Evolutionary conservation across 208 protist species (phyloP).

Genomic region (Angomonas ambiguus): DNA sequence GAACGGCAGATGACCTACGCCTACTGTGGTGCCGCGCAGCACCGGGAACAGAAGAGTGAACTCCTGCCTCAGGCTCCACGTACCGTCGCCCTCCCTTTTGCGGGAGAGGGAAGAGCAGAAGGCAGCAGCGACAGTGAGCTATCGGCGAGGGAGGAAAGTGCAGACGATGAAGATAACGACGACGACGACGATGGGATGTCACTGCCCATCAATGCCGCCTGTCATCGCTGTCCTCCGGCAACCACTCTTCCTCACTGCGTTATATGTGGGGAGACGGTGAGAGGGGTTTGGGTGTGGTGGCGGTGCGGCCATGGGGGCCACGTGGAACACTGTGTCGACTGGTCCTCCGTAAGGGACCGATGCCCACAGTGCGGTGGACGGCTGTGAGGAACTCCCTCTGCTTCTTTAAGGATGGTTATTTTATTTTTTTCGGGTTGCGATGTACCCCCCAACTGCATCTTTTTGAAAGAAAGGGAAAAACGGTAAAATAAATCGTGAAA

Average conservation of each 20-base stretch:
- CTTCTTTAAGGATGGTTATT: background rate
- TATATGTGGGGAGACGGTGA: conserved; percentile 78
- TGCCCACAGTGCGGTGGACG: conserved; percentile 55
- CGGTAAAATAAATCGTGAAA: too few species aligned
- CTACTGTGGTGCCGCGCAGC: too few species aligned
- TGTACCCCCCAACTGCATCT: background rate
- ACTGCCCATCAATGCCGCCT: background rate
- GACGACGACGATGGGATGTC: background rate
- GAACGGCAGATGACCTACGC: conserved; percentile 81
- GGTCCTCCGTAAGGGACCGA: conserved; percentile 55
- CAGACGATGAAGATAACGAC: conserved; percentile 35
- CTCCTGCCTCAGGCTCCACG: too few species aligned
- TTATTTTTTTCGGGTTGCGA: background rate
- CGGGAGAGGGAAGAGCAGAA: too few species aligned
- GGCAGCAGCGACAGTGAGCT: too few species aligned
- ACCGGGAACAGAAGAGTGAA: too few species aligned
- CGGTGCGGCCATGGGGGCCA: conserved; percentile 85
- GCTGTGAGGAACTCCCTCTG: background rate
- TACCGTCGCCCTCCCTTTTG: too few species aligned
- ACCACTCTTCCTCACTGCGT: conserved; percentile 28
- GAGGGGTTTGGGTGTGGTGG: conserved; percentile 80
- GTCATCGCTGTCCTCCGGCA: too few species aligned
- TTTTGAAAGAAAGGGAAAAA: too few species aligned
- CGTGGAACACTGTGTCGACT: conserved; percentile 75
- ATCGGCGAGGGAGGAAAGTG: too few species aligned